Base-by-base conservation (phyloP, 2,329 filamentous ascomycete genomes). In the Xylaria sp. region DNA sequence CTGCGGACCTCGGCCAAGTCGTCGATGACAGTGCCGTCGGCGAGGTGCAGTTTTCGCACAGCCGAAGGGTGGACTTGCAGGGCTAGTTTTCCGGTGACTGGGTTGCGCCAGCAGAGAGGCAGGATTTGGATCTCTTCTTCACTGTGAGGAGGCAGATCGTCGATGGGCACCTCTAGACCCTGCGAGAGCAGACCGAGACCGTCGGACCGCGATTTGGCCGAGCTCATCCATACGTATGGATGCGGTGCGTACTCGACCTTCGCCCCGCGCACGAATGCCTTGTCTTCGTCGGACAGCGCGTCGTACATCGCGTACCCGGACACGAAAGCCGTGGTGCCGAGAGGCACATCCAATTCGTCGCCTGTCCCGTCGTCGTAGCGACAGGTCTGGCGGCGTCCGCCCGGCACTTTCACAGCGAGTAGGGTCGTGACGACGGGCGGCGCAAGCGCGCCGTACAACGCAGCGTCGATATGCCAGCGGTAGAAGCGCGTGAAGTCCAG, bases 201-300 rank as follows among this genome's bases (percentile, higher is more conserved):
- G 60, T 89, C 88, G 6, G 90, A 83, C 18, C 87, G 87, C 47
- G 91, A 90, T 74, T 87, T 88, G 54, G 92, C 90, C 27, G 83
- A 78, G 66, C 86, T 89, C 91, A 94, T 94, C 92, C 92, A 95
- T 70, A 94, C 88, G 79, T 94, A 94, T 5, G 92, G 92, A 74
- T 94, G 92, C 2, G 92, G 85, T 0, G 92, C 91, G 76, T 94
- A 94, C 79, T 94, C 91, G 54, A 93, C 86, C 66, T 84, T 87
- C 23, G 90, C 91, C 5, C 84, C 87, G 60, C 89, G 86, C 1
- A 85, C 91, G 73, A 94, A 92, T 53, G 85, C 84, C 78, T 92
- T 87, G 75, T 93, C 91, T 51, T 85, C 84, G 0, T 87, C 83
- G 16, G 87, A 90, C 10, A 95, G 84, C 13, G 85, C 77, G 58